Base-by-base conservation (phyloP, 2,329 filamentous ascomycete species). In the Aspergillus uvarum region DNA sequence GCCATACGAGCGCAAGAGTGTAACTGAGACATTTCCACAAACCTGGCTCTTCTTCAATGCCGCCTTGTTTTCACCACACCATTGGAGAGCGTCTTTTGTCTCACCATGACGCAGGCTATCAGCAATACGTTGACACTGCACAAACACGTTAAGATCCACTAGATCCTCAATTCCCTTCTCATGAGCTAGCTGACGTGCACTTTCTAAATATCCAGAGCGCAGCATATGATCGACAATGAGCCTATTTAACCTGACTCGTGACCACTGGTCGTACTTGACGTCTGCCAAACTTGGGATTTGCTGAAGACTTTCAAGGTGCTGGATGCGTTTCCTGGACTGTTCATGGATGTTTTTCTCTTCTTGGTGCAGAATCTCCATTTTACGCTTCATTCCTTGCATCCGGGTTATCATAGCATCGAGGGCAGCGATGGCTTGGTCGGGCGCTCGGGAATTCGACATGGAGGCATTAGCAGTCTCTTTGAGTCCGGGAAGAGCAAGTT, bases 1-100 rank as follows among this genome's bases (percentile, higher is more conserved):
- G 12, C 24, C 7, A 4, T 12, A 47, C 5, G n/a, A 21, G 29
- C 21, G 19, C n/a, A 21, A 47, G 50, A 58, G 51, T 26, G 7
- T 44, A 49, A 12, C 24, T 24, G 16, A 12, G 19, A 22, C 24
- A 19, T 26, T 12, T 32, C 21, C 16, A 70, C 85, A 63, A 75
- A 91, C 90, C 74, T 91, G 89, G 77, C 91, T 89, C 81, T 95
- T 96, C 72, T 92, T 90, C 61, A 99, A 79, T 63, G 93, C 90
- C 70, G 94, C 93, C 76, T 96, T 95, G 76, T 97, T 96, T 70
- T 98, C 94, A 16, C 83, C 86, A 74, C 95, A 97, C 95, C 95
- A 99, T 12, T 87, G 85, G 57, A 99, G 77, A 22, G 92, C 93
- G 68, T 96, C 90, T 38, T 83, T 82, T 4, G 94, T 89, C 67